Conservation (phyloP, 2,329 filamentous ascomycete genomes). For the Metarhizium rileyi region DNA sequence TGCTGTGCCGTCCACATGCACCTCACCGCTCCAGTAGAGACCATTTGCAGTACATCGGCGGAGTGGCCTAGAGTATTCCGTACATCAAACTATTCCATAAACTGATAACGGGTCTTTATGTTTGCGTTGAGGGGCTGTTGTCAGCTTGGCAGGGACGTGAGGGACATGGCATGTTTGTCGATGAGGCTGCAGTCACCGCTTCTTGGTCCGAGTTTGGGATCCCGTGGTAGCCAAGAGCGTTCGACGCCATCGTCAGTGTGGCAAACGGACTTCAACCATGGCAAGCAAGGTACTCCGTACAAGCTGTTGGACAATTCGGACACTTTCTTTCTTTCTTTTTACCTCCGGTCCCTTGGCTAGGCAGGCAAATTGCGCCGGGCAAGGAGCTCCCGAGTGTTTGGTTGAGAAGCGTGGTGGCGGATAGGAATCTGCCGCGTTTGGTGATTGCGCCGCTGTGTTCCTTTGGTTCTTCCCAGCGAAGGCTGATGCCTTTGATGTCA, state of each 20-base stretch:
- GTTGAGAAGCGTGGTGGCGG: not conserved
- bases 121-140: not conserved
- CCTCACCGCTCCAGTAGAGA: not conserved
- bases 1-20: not conserved
- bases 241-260: not conserved
- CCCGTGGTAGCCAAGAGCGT: not conserved
- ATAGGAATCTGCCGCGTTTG: not conserved
- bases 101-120: not conserved
- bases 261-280: not conserved
- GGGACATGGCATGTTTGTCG: not conserved
- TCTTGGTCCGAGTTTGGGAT: not conserved
- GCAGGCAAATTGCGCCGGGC: not conserved
- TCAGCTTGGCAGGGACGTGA: not conserved
- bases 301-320: not conserved
- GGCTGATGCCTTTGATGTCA: not conserved
- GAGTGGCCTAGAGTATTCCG: not conserved
- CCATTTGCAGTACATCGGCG: not conserved
- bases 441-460: not conserved
- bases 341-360: not conserved
- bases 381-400: not conserved
- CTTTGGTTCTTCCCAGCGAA: not conserved
- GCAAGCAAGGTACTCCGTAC: not conserved
- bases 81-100: not conserved
- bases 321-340: not conserved
- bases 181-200: not conserved